Percentiles rank a stretch among this genome's conserved stretches.
Evolutionary conservation across 257 asterid genomes (phyloP).

Genomic region (Nicotiana tabacum): DNA sequence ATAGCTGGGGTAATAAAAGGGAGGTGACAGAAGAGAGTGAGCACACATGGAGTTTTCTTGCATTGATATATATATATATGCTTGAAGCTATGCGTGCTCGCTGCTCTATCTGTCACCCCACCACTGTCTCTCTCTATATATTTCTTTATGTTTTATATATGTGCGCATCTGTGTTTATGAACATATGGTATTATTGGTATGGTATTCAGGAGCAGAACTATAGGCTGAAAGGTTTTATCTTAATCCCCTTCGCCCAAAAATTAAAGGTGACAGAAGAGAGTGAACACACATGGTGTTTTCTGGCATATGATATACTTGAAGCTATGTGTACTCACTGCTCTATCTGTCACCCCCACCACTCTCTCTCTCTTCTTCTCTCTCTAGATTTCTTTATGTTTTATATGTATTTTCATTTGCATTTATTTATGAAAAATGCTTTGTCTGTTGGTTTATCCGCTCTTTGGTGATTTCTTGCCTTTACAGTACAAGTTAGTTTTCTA

Average conservation of each 20-base stretch:
- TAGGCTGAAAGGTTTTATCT: no score
- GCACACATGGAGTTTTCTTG: conserved; percentile 66
- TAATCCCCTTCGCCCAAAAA: no score
- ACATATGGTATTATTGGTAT: no score
- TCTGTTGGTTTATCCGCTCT: no score
- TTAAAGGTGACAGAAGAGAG: conserved; percentile 81
- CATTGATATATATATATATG: conserved; percentile 21
- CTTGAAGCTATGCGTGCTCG: conserved; percentile 84
- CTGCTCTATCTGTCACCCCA: conserved; percentile 76
- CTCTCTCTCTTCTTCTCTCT: conserved; percentile 18
- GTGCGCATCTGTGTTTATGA: no score
- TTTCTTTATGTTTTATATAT: no score
- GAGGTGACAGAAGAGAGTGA: conserved; percentile 97
- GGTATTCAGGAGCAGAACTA: no score
- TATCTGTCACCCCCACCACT: conserved; percentile 65
- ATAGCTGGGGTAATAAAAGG: conserved; percentile 29
- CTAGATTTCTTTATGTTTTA: neutral
- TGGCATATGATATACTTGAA: conserved; percentile 63
- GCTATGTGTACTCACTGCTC: conserved; percentile 87
- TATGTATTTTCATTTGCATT: neutral
- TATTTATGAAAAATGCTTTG: neutral
- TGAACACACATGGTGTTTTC: conserved; percentile 94
- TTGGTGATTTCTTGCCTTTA: neutral
- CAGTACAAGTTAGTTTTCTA: neutral
- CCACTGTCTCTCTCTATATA: conserved; percentile 17